Conservation (phyloP, 495 filamentous ascomycete genomes). For the Hamigera avellanea region DNA sequence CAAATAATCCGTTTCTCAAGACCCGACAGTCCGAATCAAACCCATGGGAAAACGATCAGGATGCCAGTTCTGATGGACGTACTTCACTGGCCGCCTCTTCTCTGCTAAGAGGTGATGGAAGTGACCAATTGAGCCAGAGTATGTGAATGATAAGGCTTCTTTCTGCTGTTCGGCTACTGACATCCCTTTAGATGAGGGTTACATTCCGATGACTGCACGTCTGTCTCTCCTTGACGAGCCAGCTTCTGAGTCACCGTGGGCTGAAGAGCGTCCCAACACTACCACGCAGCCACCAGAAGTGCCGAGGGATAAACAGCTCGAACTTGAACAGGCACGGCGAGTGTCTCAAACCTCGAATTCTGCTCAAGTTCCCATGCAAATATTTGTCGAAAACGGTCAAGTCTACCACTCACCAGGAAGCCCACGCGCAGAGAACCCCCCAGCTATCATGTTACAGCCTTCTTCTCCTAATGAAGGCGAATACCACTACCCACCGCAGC, state of each 20-base stretch:
- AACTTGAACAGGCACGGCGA: no score
- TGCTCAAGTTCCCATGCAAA: background rate
- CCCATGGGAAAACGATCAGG: slow-evolving; percentile 15
- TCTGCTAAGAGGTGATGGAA: slow-evolving; percentile 11
- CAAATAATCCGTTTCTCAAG: slow-evolving; percentile 35
- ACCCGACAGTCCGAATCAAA: slow-evolving; percentile 13
- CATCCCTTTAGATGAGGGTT: slow-evolving; percentile 22
- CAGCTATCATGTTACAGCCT: slow-evolving; percentile 7
- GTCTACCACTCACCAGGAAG: background rate
- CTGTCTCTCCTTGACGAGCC: slow-evolving; percentile 27
- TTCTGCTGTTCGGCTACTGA: slow-evolving; percentile 4
- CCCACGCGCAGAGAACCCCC: background rate
- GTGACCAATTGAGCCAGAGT: slow-evolving; percentile 25
- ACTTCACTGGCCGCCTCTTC: slow-evolving; percentile 11
- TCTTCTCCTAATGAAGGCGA: slow-evolving; percentile 1
- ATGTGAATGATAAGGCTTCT: slow-evolving; percentile 1
- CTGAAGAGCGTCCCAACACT: slow-evolving; percentile 6
- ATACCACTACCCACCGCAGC: slow-evolving; percentile 2
- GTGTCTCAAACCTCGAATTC: background rate
- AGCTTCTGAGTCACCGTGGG: slow-evolving; percentile 16
- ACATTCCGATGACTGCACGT: slow-evolving; percentile 36
- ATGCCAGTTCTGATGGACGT: slow-evolving; percentile 6
- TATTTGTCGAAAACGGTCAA: background rate
- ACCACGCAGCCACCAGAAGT: background rate
- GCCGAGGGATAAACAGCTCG: no score